Conservation (phyloP, 768 basidiomycete species). For the Hypsizygus marmoreus region DNA sequence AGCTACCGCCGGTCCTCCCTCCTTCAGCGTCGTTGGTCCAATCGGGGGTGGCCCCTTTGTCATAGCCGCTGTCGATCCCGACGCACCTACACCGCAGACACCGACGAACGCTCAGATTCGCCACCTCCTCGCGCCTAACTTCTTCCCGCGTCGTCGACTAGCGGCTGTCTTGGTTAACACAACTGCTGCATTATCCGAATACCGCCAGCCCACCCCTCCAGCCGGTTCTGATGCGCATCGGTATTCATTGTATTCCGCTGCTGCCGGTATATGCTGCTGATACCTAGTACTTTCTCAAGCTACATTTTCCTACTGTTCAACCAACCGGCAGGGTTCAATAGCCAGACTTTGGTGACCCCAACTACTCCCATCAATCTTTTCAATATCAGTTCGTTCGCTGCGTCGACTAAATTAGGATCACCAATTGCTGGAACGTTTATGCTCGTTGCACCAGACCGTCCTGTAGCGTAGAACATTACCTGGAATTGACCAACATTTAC, state of each 20-base stretch:
- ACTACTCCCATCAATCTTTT: constrained; percentile 35
- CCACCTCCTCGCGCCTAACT: constrained; percentile 50
- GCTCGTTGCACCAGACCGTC: constrained; percentile 36
- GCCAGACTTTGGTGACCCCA: constrained; percentile 40
- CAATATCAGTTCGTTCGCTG: constrained; percentile 46
- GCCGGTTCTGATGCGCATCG: constrained; percentile 45
- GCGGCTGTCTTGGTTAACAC: constrained; percentile 28
- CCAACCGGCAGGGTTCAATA: constrained; percentile 41
- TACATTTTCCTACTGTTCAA: constrained; percentile 51
- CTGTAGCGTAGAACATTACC: background rate
- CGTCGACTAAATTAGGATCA: constrained; percentile 40
- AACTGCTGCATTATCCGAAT: constrained; percentile 43
- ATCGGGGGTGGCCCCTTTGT: constrained; percentile 43
- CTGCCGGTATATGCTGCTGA: background rate
- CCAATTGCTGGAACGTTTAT: constrained; percentile 54
- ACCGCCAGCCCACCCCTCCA: constrained; percentile 43
- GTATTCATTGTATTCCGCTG: constrained; percentile 22
- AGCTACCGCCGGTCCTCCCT: constrained; percentile 9
- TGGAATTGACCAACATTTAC: background rate
- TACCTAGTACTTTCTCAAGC: constrained; percentile 24
- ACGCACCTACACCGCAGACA: constrained; percentile 52
- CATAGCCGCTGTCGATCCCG: constrained; percentile 48
- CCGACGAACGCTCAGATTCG: constrained; percentile 45
- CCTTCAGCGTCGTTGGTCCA: constrained; percentile 26
- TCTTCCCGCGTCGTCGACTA: constrained; percentile 15